Percentiles rank a stretch among this genome's conserved stretches.
phyloP scores from a whole-genome alignment of 75 land plant genomes.

The Chamaecyparis obtusa region DNA sequence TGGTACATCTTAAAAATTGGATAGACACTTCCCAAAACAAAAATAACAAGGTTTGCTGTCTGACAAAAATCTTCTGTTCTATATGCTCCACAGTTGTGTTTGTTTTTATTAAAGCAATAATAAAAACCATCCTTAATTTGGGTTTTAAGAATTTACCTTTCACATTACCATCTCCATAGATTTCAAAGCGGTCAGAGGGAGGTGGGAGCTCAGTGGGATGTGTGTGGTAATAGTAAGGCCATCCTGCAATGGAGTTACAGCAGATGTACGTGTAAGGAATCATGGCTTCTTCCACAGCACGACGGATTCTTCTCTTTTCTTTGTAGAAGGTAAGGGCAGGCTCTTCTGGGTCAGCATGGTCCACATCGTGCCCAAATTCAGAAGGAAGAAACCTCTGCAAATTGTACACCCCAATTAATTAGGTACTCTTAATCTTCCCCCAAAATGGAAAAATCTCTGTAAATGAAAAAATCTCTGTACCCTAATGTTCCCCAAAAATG shows the following conservation, averaged over 20 bases:
- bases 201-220: constrained; percentile 38
- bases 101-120: too few relatives aligned
- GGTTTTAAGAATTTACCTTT: constrained; percentile 25
- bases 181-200: constrained; percentile 48
- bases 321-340: constrained; percentile 30
- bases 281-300: constrained; percentile 50
- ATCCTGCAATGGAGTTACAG: constrained; percentile 36
- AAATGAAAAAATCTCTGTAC: too few relatives aligned
- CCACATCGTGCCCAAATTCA: constrained; percentile 66
- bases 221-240: constrained; percentile 22
- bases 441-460: too few relatives aligned
- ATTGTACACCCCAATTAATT: background rate
- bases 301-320: constrained; percentile 33
- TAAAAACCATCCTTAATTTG: background rate
- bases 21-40: too few relatives aligned
- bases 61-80: too few relatives aligned
- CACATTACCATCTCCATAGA: constrained; percentile 42
- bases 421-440: too few relatives aligned
- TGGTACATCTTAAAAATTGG: too few relatives aligned
- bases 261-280: constrained; percentile 56
- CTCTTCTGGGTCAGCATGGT: constrained; percentile 28
- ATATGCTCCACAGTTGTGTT: too few relatives aligned
- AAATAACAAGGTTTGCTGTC: too few relatives aligned
- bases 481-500: too few relatives aligned
- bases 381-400: constrained; percentile 63